Conservation (phyloP, 2,329 filamentous ascomycete genomes). For the Exophiala spinifera region DNA sequence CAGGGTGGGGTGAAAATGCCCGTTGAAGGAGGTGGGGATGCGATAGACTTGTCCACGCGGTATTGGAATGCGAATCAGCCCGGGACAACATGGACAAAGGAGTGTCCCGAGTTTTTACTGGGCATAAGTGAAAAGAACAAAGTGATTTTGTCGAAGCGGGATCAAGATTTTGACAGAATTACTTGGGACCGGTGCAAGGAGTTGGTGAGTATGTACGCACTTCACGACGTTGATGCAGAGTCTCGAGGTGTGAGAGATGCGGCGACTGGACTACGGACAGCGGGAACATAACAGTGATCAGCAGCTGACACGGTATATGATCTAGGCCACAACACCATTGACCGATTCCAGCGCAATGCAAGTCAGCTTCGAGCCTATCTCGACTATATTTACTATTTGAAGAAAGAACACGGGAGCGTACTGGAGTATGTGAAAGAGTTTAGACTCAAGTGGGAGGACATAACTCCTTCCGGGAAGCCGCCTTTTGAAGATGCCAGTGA, state of each 20-base stretch:
- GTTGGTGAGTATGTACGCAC: slow-evolving; percentile 50
- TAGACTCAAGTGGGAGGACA: slow-evolving; percentile 64
- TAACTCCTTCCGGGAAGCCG: slow-evolving; percentile 37
- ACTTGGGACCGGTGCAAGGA: slow-evolving; percentile 68
- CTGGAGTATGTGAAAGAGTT: slow-evolving; percentile 71
- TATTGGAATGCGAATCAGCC: slow-evolving; percentile 86
- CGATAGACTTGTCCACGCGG: slow-evolving; percentile 38
- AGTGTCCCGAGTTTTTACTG: slow-evolving; percentile 70
- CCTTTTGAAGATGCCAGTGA: slow-evolving; percentile 45
- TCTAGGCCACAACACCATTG: slow-evolving; percentile 63
- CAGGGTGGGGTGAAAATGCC: slow-evolving; percentile 13
- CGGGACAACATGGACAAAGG: slow-evolving; percentile 54
- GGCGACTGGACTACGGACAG: neutral
- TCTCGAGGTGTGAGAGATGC: neutral
- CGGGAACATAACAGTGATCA: too few species aligned
- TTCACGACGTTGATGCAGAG: neutral
- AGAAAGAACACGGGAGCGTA: slow-evolving; percentile 68
- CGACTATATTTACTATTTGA: slow-evolving; percentile 63
- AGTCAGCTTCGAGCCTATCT: slow-evolving; percentile 76
- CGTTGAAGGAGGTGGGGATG: slow-evolving; percentile 27
- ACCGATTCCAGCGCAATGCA: slow-evolving; percentile 72
- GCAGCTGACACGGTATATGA: neutral
- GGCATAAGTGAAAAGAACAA: slow-evolving; percentile 66
- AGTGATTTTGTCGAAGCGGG: slow-evolving; percentile 66
- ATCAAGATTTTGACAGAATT: slow-evolving; percentile 61